These are phyloP conservation scores for Xylaria sp. DNA, from an alignment of 2,329 filamentous ascomycete genomes.

Conservation along the genomic window DNA sequence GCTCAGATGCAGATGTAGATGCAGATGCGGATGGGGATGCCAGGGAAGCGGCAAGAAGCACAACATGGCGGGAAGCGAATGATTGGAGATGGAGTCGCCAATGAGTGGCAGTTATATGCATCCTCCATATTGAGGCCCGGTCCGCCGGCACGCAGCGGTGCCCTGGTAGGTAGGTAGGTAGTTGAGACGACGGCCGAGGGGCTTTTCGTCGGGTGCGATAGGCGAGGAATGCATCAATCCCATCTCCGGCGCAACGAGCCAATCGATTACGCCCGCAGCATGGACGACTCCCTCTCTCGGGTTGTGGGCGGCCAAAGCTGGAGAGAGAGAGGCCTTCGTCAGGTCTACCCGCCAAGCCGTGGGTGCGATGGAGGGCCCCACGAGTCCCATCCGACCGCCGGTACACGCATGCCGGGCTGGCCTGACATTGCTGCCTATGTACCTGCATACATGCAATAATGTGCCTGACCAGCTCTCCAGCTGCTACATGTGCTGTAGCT, in stretches of 20 bases:
- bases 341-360: conserved; percentile 1
- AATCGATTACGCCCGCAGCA: not conserved
- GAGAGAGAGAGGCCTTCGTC: too few relatives aligned
- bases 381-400: not conserved
- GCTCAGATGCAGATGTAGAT: too few relatives aligned
- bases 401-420: too few relatives aligned
- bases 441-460: not conserved
- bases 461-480: too few relatives aligned
- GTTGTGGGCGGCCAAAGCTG: not conserved
- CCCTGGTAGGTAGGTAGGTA: too few relatives aligned
- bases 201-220: too few relatives aligned
- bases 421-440: not conserved
- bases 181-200: too few relatives aligned
- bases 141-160: too few relatives aligned
- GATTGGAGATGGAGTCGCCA: not conserved
- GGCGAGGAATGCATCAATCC: not conserved
- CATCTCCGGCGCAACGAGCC: not conserved
- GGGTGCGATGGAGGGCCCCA: not conserved
- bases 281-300: not conserved
- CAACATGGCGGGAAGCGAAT: not conserved
- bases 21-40: too few relatives aligned
- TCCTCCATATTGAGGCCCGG: too few relatives aligned
- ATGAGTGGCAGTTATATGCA: too few relatives aligned
- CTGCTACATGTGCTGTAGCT: too few relatives aligned
- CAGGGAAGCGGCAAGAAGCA: not conserved